phyloP scores from a whole-genome alignment of 1,139 yeast genomes.

The Suhomyces panamericanus region DNA sequence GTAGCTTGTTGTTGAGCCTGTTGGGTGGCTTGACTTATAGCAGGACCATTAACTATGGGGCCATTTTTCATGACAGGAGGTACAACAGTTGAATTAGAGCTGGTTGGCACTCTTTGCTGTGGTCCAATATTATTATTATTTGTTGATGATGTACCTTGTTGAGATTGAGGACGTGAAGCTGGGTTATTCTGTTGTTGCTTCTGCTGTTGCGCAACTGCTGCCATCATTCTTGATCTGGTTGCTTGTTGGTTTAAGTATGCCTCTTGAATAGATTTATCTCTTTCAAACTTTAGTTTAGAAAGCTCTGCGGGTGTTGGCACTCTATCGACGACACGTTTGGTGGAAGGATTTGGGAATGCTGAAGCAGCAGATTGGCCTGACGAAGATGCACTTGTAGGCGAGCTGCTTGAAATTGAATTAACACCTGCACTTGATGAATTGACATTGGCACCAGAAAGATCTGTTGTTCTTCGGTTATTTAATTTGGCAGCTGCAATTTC shows the following conservation, averaged over 20 bases:
- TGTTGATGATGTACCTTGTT: neutral
- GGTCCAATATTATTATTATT: conserved; percentile 8
- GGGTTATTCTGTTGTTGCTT: conserved; percentile 23
- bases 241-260: conserved; percentile 60
- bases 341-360: conserved; percentile 2
- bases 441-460: conserved; percentile 41
- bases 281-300: conserved; percentile 74
- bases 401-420: conserved; percentile 4
- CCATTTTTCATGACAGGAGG: neutral
- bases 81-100: neutral
- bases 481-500: conserved; percentile 52
- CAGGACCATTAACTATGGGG: neutral
- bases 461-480: conserved; percentile 29
- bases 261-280: conserved; percentile 82
- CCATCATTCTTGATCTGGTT: conserved; percentile 39
- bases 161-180: conserved; percentile 2
- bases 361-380: neutral
- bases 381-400: conserved; percentile 3
- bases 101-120: conserved; percentile 11
- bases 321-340: conserved; percentile 33
- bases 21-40: neutral
- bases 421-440: conserved; percentile 3
- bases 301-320: conserved; percentile 82
- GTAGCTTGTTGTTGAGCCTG: neutral
- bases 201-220: conserved; percentile 42